phyloP scores from a whole-genome alignment of 257 asterid species.

The Gentiana macrophylla region DNA sequence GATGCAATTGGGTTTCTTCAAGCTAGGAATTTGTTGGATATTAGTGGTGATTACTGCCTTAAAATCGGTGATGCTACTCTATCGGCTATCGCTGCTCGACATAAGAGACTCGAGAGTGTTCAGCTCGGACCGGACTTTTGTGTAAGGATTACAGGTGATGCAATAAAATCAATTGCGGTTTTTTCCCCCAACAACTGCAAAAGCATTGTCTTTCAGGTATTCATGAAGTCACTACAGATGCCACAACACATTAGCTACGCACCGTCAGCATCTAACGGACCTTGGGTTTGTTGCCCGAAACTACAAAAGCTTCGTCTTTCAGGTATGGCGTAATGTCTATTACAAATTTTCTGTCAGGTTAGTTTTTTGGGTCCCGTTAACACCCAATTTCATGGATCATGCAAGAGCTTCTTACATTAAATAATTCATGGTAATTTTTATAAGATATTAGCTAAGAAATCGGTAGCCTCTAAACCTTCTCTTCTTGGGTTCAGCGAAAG shows the following conservation, averaged over 20 bases:
- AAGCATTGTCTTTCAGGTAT: constrained; percentile 65
- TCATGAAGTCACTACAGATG: constrained; percentile 53
- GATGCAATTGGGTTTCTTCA: constrained; percentile 52
- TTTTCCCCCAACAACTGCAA: constrained; percentile 50
- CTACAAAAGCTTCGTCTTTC: too few species aligned
- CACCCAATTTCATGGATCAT: too few species aligned
- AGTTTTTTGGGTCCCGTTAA: too few species aligned
- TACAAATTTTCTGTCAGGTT: too few species aligned
- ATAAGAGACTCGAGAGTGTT: constrained; percentile 62
- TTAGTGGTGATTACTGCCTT: constrained; percentile 61
- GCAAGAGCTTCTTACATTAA: too few species aligned
- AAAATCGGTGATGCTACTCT: constrained; percentile 65
- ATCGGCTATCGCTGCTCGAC: constrained; percentile 62
- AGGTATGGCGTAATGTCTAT: too few species aligned
- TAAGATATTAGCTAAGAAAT: too few species aligned
- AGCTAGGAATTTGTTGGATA: constrained; percentile 50
- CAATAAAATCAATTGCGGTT: constrained; percentile 53
- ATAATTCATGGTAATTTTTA: too few species aligned
- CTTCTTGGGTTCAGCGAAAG: too few species aligned
- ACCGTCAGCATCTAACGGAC: constrained; percentile 44
- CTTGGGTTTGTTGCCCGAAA: too few species aligned
- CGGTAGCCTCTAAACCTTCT: too few species aligned
- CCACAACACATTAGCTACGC: constrained; percentile 62
- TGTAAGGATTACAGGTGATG: constrained; percentile 65
- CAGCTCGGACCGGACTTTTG: constrained; percentile 81